These are phyloP conservation scores for Porcisia deanei DNA, from an alignment of 208 protist species.

Conservation along the genomic window DNA sequence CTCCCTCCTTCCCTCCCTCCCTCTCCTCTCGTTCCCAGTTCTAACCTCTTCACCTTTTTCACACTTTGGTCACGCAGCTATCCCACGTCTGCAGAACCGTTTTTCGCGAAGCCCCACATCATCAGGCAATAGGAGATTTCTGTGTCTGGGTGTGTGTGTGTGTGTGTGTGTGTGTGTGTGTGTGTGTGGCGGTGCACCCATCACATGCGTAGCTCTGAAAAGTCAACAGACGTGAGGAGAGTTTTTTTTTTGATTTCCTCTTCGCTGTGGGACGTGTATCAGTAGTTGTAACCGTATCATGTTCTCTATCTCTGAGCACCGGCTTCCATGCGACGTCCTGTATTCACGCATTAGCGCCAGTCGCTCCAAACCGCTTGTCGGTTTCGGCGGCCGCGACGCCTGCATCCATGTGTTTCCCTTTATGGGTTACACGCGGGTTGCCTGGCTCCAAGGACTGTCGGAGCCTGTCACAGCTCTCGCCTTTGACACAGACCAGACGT, in stretches of 20 bases:
- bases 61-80: neutral
- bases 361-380: constrained; percentile 62
- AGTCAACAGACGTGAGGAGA: neutral
- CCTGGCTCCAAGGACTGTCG: constrained; percentile 54
- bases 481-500: constrained; percentile 61
- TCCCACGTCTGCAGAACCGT: neutral
- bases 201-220: neutral
- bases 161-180: constrained; percentile 1
- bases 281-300: constrained; percentile 12
- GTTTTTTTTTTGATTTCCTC: constrained; percentile 1
- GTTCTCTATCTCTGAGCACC: constrained; percentile 35
- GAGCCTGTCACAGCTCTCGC: constrained; percentile 64
- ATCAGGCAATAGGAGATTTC: neutral
- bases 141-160: too few species aligned
- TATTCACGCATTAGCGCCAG: constrained; percentile 57
- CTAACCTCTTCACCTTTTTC: neutral
- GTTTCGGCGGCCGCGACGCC: constrained; percentile 64
- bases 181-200: neutral
- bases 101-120: neutral
- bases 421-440: constrained; percentile 40
- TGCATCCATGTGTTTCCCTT: constrained; percentile 72
- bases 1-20: neutral
- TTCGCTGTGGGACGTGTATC: neutral
- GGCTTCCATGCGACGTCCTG: constrained; percentile 68
- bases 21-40: neutral